Conservation (phyloP, 2,329 filamentous ascomycete species). For the Exophiala alcalophila region DNA sequence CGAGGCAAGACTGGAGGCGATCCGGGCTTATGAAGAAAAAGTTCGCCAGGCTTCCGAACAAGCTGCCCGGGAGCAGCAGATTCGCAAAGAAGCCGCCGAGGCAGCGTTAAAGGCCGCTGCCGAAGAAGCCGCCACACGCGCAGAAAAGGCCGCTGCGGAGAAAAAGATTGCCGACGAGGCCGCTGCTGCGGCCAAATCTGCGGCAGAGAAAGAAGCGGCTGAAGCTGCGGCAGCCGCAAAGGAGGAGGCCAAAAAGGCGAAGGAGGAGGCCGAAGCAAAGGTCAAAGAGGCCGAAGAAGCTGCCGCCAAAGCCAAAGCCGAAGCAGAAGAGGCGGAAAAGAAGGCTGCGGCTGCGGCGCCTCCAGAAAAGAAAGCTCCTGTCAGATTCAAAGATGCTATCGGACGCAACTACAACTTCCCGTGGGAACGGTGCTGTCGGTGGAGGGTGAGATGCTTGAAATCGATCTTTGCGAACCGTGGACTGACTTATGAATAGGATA, state of each 20-base stretch:
- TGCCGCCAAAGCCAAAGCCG: slow-evolving; percentile 33
- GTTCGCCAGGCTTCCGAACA: slow-evolving; percentile 25
- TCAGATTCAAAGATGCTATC: slow-evolving; percentile 88
- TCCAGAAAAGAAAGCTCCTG: slow-evolving; percentile 65
- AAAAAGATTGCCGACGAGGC: slow-evolving; percentile 40
- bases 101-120: slow-evolving; percentile 47
- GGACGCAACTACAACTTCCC: slow-evolving; percentile 91
- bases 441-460: slow-evolving; percentile 61
- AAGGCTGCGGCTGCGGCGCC: slow-evolving; percentile 39
- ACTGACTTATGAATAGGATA: slow-evolving; percentile 56
- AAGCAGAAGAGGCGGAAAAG: slow-evolving; percentile 32
- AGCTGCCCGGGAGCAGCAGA: slow-evolving; percentile 28
- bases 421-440: slow-evolving; percentile 78
- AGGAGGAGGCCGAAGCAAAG: slow-evolving; percentile 37
- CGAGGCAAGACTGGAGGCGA: slow-evolving; percentile 26
- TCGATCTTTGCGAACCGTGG: not conserved
- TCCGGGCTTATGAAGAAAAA: slow-evolving; percentile 26
- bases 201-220: slow-evolving; percentile 38
- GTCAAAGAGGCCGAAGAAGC: slow-evolving; percentile 35
- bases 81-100: slow-evolving; percentile 40
- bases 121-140: slow-evolving; percentile 47
- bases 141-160: slow-evolving; percentile 39
- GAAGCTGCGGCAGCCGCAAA: slow-evolving; percentile 36
- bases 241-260: slow-evolving; percentile 32
- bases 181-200: slow-evolving; percentile 38